Percentiles rank a stretch among this genome's conserved stretches.
These are phyloP conservation scores for Polytolypa hystricis DNA, from an alignment of 2,329 filamentous ascomycete genomes.

Conservation along the genomic window DNA sequence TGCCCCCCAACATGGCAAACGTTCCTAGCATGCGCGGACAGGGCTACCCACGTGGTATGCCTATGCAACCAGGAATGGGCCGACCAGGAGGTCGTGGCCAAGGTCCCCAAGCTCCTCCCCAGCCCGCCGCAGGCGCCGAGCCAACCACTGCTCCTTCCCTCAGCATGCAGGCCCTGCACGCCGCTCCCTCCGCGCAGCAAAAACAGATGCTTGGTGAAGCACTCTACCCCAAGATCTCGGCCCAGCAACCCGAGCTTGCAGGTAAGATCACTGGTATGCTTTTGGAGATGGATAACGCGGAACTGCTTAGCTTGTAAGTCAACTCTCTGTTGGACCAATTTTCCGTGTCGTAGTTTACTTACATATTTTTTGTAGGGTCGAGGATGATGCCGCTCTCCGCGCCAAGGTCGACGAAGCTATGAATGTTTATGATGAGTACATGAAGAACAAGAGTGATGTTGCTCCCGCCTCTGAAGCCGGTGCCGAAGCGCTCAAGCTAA, in stretches of 20 bases:
- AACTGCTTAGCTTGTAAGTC: slow-evolving; percentile 91
- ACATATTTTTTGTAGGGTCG: slow-evolving; percentile 49
- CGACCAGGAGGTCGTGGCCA: slow-evolving; percentile 33
- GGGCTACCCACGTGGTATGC: slow-evolving; percentile 34
- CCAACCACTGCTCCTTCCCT: slow-evolving; percentile 31
- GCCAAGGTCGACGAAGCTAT: slow-evolving; percentile 97
- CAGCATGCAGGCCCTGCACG: slow-evolving; percentile 41
- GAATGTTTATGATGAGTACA: slow-evolving; percentile 95
- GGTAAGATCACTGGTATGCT: slow-evolving; percentile 99
- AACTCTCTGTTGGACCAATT: slow-evolving; percentile 2
- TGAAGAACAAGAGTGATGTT: slow-evolving; percentile 63
- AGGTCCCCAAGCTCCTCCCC: slow-evolving; percentile 16
- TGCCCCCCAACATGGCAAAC: slow-evolving; percentile 58
- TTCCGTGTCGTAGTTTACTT: slow-evolving; percentile 2
- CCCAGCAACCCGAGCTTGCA: slow-evolving; percentile 85
- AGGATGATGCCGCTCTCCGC: slow-evolving; percentile 78
- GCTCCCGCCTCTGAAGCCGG: slow-evolving; percentile 21
- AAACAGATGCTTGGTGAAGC: slow-evolving; percentile 98
- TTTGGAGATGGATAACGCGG: slow-evolving; percentile 94
- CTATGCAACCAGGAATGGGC: slow-evolving; percentile 29
- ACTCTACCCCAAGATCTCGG: slow-evolving; percentile 96
- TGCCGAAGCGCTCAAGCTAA: slow-evolving; percentile 35
- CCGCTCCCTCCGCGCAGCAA: slow-evolving; percentile 60
- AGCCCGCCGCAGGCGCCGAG: slow-evolving; percentile 28
- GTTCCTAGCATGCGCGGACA: slow-evolving; percentile 37